These are phyloP conservation scores for Fomes fomentarius DNA, from an alignment of 1,284 basidiomycete species.

Conservation along the genomic window DNA sequence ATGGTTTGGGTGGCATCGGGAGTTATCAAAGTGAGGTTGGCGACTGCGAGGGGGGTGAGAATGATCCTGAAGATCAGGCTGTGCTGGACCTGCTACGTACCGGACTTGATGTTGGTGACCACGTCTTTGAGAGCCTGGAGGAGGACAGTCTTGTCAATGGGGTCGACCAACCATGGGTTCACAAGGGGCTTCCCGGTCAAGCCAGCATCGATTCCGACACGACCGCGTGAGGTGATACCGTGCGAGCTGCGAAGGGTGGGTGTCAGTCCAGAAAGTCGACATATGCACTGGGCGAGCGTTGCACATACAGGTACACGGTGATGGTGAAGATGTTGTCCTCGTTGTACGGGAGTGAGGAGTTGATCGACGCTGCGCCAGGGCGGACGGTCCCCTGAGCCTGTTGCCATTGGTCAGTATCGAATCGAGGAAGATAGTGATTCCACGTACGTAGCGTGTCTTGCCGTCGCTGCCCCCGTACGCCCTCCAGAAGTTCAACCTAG, in stretches of 20 bases:
- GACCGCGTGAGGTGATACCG: constrained; percentile 64
- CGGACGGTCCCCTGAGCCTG: constrained; percentile 67
- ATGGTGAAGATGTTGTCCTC: constrained; percentile 60
- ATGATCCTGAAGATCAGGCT: not conserved
- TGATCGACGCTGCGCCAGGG: constrained; percentile 61
- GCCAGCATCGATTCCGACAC: constrained; percentile 59
- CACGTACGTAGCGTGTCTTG: constrained; percentile 50
- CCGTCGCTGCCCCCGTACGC: constrained; percentile 51
- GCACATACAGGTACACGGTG: constrained; percentile 53
- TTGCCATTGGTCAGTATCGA: not conserved
- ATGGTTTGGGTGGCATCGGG: constrained; percentile 61
- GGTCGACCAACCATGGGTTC: constrained; percentile 62
- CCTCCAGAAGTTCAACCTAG: constrained; percentile 65
- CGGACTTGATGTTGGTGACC: constrained; percentile 40
- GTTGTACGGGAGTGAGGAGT: constrained; percentile 55
- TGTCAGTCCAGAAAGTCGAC: too few species aligned
- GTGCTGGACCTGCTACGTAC: too few species aligned
- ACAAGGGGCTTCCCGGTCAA: constrained; percentile 51
- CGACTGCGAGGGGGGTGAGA: constrained; percentile 36
- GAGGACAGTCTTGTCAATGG: constrained; percentile 54
- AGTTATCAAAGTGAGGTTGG: constrained; percentile 55
- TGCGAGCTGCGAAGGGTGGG: constrained; percentile 30
- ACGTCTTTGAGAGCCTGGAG: constrained; percentile 54
- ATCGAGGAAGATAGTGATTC: not conserved
- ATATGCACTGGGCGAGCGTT: too few species aligned